Evolutionary conservation across 75 land plant species (phyloP).

Genomic region (Selaginella moellendorffii): DNA sequence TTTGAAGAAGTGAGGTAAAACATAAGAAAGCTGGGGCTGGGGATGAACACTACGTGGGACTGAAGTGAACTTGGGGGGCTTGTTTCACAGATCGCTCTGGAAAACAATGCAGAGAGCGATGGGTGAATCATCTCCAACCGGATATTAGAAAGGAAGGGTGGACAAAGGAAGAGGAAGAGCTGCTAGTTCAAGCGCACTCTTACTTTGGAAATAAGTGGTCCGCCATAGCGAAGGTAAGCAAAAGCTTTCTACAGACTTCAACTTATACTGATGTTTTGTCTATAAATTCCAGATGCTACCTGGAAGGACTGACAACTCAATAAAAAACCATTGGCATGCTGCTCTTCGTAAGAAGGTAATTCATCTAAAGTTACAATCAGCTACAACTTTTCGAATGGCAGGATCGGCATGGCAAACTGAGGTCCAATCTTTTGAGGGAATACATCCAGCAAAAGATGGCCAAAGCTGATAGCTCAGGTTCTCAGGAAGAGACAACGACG

Average conservation of each 20-base stretch:
- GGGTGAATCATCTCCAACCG: slow-evolving; percentile 27
- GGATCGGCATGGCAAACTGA: slow-evolving; percentile 17
- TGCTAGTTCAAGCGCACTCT: slow-evolving; percentile 15
- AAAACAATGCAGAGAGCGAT: slow-evolving; percentile 19
- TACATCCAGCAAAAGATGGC: slow-evolving; percentile 14
- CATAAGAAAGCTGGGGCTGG: no score
- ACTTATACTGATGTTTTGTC: no score
- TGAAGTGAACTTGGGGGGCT: neutral
- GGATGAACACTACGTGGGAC: no score
- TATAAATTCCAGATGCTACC: slow-evolving; percentile 14
- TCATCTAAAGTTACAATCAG: neutral
- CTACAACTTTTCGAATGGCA: neutral
- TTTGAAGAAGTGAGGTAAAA: no score
- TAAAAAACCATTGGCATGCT: slow-evolving; percentile 19
- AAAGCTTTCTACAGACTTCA: neutral
- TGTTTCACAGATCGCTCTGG: slow-evolving; percentile 14
- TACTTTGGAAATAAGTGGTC: slow-evolving; percentile 24
- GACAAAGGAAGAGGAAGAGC: slow-evolving; percentile 21
- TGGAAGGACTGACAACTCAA: slow-evolving; percentile 16
- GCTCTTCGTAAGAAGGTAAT: slow-evolving; percentile 16
- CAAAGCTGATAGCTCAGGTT: neutral
- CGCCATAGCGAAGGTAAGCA: slow-evolving; percentile 21
- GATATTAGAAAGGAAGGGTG: slow-evolving; percentile 22
- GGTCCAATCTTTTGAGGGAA: slow-evolving; percentile 12
- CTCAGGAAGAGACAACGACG: neutral